Base-by-base conservation (phyloP, 192 early-diverging fungal genomes). In the Entomortierella lignicola region DNA sequence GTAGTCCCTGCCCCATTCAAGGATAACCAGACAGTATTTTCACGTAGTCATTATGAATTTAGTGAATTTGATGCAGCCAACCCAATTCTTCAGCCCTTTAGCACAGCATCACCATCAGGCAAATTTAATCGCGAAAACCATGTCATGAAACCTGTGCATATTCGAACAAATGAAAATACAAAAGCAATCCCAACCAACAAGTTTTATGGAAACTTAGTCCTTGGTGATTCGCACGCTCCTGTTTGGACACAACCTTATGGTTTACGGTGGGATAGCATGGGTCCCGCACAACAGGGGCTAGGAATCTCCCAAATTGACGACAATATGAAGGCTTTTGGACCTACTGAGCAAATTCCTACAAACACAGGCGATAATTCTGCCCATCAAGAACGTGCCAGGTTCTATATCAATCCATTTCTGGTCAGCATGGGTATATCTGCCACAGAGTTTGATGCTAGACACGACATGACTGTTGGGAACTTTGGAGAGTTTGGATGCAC, bases 221-320 rank as follows among this genome's bases (percentile, higher is more conserved):
- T 72, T 1, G 65, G 50, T 5, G 64, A 81, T 43, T 69, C 69
- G 8, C 68, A 69, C 39, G 64, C 69, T 23, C 79, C 79, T 0
- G 51, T 72, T 23, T 81, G 79, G 79, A 71, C 79, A 37, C 79
- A 68, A 23, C 79, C 79, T n/a, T n/a, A n/a, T 43, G 79, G 79
- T 37, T 43, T 81, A 10, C 79, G 79, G 15, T 81, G 79, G 79
- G 79, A 81, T 48, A 72, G 60, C n/a, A n/a, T 18, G 2, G 54
- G 27, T 27, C 15, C n/a, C 18, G 50, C 31, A 25, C 60, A 67
- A 8, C 59, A 68, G 4, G 79, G 79, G 2, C 47, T 81, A 18
- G 53, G 50, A 7, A 72, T 81, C 23, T 81, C 79, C 10, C 79
- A 81, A 34, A 63, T 72, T 13, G 79, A 81, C 30, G 79, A 70